phyloP scores from a whole-genome alignment of 768 basidiomycete species.

The Lentinus brumalis region DNA sequence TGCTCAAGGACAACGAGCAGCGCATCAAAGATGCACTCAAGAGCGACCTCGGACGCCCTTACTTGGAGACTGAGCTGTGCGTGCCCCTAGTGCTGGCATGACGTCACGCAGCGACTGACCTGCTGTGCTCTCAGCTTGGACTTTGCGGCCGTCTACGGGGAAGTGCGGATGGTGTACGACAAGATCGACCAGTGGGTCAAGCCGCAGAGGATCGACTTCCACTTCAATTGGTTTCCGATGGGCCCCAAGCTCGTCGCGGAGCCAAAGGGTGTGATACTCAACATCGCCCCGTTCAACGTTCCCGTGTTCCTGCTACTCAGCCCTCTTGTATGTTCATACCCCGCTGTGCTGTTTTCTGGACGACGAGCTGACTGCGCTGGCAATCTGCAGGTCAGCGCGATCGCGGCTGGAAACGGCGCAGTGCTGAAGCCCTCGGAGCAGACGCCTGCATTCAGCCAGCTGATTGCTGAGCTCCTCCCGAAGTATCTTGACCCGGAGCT shows the following conservation, averaged over 20 bases:
- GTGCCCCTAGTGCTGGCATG: slow-evolving; percentile 15
- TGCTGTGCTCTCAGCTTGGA: slow-evolving; percentile 51
- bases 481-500: slow-evolving; percentile 73
- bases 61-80: slow-evolving; percentile 56
- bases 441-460: slow-evolving; percentile 52
- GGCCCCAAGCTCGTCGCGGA: slow-evolving; percentile 68
- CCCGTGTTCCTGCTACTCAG: slow-evolving; percentile 60
- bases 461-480: slow-evolving; percentile 67
- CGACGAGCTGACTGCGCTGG: not conserved
- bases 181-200: slow-evolving; percentile 75
- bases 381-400: slow-evolving; percentile 48
- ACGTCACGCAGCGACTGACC: not conserved
- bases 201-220: slow-evolving; percentile 58
- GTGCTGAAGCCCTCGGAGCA: slow-evolving; percentile 77
- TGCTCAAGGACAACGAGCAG: slow-evolving; percentile 70
- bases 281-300: slow-evolving; percentile 78
- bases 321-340: slow-evolving; percentile 51
- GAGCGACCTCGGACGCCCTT: slow-evolving; percentile 64
- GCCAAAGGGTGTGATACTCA: slow-evolving; percentile 71
- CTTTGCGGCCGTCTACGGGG: slow-evolving; percentile 51
- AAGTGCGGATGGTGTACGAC: slow-evolving; percentile 54
- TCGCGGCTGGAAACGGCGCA: slow-evolving; percentile 75
- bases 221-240: slow-evolving; percentile 58
- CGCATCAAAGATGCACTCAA: slow-evolving; percentile 60
- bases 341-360: not conserved